Evolutionary conservation across 1,139 yeast genomes (phyloP).

Genomic region (Candida albicans): DNA sequence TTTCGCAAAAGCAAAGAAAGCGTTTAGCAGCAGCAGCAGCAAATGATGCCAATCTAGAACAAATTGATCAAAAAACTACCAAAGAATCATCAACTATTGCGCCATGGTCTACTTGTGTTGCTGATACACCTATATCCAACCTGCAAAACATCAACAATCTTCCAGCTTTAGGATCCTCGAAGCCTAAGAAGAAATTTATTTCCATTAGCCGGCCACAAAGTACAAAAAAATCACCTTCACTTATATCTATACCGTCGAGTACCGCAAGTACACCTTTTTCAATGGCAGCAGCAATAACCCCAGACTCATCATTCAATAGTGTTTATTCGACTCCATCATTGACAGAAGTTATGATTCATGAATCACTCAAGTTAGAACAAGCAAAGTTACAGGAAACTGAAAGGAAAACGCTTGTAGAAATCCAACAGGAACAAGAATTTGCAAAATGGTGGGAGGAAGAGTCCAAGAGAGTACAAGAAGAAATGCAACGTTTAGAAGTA

Average conservation of each 20-base stretch:
- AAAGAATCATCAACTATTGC: constrained; percentile 6
- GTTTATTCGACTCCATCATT: constrained; percentile 25
- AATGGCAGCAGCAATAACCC: constrained; percentile 8
- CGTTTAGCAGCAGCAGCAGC: constrained; percentile 20
- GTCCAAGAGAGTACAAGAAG: constrained; percentile 56
- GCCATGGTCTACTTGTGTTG: constrained; percentile 9
- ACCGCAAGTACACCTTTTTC: constrained; percentile 1
- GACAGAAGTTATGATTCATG: constrained; percentile 43
- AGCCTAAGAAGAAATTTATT: constrained; percentile 5
- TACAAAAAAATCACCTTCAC: constrained; percentile 5
- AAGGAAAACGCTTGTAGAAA: constrained; percentile 56
- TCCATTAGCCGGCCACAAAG: not conserved
- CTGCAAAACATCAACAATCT: constrained; percentile 9
- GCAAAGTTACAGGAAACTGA: constrained; percentile 28
- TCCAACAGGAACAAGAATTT: constrained; percentile 78
- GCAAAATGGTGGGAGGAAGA: constrained; percentile 84
- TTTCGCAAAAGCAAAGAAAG: constrained; percentile 57
- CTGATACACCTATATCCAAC: not conserved
- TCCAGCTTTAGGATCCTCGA: constrained; percentile 15
- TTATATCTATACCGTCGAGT: not conserved
- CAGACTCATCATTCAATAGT: constrained; percentile 12
- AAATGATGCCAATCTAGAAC: not conserved
- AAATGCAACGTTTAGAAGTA: constrained; percentile 22
- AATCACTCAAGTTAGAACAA: constrained; percentile 46
- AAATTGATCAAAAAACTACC: not conserved